A percentile compares a stretch with the other conserved stretches of the same genome.
phyloP scores from a whole-genome alignment of 352 stramenopile species.

The Albugo laibachii region DNA sequence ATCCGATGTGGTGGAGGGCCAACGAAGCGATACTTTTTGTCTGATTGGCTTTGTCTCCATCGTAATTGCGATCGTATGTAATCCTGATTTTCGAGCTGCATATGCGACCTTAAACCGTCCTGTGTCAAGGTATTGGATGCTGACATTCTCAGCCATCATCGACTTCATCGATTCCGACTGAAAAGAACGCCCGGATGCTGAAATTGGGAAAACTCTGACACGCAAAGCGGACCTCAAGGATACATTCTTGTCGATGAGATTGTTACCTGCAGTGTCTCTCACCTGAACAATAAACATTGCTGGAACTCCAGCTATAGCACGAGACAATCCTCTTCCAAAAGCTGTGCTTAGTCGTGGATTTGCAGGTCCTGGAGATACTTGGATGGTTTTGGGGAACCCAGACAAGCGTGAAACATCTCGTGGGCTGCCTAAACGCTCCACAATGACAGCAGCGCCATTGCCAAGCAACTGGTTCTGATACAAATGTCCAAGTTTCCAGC shows the following conservation, averaged over 20 bases:
- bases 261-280: constrained; percentile 71
- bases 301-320: constrained; percentile 22
- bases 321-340: constrained; percentile 38
- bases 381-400: constrained; percentile 47
- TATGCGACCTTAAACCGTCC: constrained; percentile 79
- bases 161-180: constrained; percentile 1
- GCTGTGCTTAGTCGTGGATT: constrained; percentile 60
- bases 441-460: constrained; percentile 30
- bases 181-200: no score
- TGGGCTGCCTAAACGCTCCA: constrained; percentile 15
- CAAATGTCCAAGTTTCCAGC: no score
- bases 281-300: constrained; percentile 54
- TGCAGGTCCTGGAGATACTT: constrained; percentile 21
- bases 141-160: constrained; percentile 22
- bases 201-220: no score
- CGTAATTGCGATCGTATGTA: constrained; percentile 76
- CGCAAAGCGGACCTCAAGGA: neutral
- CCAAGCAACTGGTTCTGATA: constrained; percentile 8
- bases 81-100: constrained; percentile 51
- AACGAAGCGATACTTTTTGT: constrained; percentile 52
- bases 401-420: constrained; percentile 14
- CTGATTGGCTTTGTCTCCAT: constrained; percentile 52
- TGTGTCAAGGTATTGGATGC: constrained; percentile 8
- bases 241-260: constrained; percentile 22
- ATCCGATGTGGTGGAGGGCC: constrained; percentile 41